Evolutionary conservation across 129 eudicot species (phyloP), one percentile per base, ranked within the genome.

Genomic region (Escallonia rubra): DNA sequence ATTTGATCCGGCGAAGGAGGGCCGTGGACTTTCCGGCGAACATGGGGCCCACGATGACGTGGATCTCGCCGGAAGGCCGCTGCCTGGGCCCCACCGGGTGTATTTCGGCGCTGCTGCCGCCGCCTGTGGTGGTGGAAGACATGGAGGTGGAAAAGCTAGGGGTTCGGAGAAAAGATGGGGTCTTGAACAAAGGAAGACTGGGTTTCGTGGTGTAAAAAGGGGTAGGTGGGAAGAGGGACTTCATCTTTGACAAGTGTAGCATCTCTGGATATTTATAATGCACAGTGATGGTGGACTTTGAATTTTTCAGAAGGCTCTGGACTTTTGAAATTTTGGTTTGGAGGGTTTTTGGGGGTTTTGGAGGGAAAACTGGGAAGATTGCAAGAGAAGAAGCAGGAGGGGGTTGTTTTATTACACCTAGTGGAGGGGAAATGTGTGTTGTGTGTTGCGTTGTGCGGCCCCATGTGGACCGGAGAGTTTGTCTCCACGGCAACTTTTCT

Each of bases 21-120:
- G 96, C 91, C 0, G 98, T 88, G 14, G 95, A 83, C 72, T 92
- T 92, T 2, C 98, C 98, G 5, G 98, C 98, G 64, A 92, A 92
- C 98, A 92, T 92, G 9, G 98, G 98, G 0, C 98, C 98, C 1
- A 92, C 80, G 13, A 92, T 88, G 39, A 93, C 95, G 58, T 93
- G 98, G 61, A 93, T 78, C 79, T 92, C 95, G 0, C 98, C 98
- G 43, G 78, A 73, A 0, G 54, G 60, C 48, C 57, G 78, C 57
- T 16, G 44, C 41, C 42, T 15, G 34, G 67, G 57, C 1, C 39
- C 47, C 59, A 55, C 77, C 23, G 63, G 70, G 67, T 81, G 34
- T 23, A 23, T 23, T 23, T 23, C 68, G 50, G 50, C 74, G 41
- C 51, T 45, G 52, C 57, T 58, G 49, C 4, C 8, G 8, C 13